Percentiles rank a stretch among this genome's conserved stretches.
Evolutionary conservation across 257 asterid species (phyloP).

Genomic region (Knoxia roxburghii): DNA sequence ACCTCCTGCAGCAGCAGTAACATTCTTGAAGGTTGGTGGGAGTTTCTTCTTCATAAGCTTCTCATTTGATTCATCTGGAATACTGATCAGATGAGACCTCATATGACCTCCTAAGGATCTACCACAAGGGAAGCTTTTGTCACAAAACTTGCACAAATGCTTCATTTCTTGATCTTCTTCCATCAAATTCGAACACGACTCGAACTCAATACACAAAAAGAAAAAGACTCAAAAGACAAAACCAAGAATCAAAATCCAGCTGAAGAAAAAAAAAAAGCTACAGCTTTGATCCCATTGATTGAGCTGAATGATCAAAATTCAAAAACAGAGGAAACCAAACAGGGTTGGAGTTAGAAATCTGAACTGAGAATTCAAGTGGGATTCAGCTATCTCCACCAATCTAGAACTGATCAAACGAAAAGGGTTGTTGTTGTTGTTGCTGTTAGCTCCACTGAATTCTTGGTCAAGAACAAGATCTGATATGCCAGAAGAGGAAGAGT

Average conservation of each 20-base stretch:
- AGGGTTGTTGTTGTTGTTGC: neutral
- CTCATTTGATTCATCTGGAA: slow-evolving; percentile 27
- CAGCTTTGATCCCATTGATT: slow-evolving; percentile 22
- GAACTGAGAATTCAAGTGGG: slow-evolving; percentile 14
- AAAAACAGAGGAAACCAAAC: neutral
- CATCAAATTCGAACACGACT: slow-evolving; percentile 25
- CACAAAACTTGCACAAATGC: slow-evolving; percentile 63
- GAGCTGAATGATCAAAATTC: no score
- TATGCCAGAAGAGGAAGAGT: slow-evolving; percentile 1
- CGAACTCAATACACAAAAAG: neutral
- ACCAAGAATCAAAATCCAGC: neutral
- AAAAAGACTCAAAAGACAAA: slow-evolving; percentile 13
- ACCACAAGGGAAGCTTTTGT: slow-evolving; percentile 55
- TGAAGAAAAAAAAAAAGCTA: slow-evolving; percentile 14
- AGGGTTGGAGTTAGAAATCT: slow-evolving; percentile 15
- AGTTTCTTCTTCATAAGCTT: slow-evolving; percentile 43
- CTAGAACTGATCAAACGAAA: slow-evolving; percentile 14
- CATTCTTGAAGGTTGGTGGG: slow-evolving; percentile 23
- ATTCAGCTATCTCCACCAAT: slow-evolving; percentile 3
- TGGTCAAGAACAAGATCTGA: slow-evolving; percentile 33
- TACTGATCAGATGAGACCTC: slow-evolving; percentile 80
- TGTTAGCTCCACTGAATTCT: neutral
- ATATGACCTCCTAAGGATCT: slow-evolving; percentile 67
- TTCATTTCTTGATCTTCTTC: slow-evolving; percentile 40
- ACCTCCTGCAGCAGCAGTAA: neutral